Percentiles rank a stretch among this genome's conserved stretches.
Conservation (phyloP, 1,139 yeast genomes). For the Nakaseomyces sp. region DNA sequence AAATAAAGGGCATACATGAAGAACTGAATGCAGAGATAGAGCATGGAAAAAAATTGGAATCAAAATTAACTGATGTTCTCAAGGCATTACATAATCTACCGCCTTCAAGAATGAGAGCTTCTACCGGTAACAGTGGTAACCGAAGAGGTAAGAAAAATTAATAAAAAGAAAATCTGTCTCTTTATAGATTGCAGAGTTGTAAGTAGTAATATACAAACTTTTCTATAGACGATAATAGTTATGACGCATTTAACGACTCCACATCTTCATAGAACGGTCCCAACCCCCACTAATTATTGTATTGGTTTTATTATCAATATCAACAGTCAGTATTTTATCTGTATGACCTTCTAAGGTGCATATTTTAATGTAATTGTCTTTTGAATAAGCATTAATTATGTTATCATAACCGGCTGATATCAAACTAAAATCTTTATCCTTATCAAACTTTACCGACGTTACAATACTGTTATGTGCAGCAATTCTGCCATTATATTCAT, state of each 20-base stretch:
- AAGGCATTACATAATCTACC: slow-evolving; percentile 19
- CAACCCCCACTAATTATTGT: slow-evolving; percentile 63
- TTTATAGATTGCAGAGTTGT: background rate
- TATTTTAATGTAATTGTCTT: slow-evolving; percentile 63
- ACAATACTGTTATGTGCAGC: slow-evolving; percentile 74
- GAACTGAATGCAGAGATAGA: slow-evolving; percentile 26
- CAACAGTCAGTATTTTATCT: slow-evolving; percentile 70
- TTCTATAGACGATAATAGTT: background rate
- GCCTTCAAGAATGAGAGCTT: slow-evolving; percentile 20
- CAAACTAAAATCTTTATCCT: slow-evolving; percentile 42
- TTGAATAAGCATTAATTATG: slow-evolving; percentile 51
- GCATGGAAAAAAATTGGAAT: slow-evolving; percentile 11
- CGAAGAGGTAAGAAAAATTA: slow-evolving; percentile 7
- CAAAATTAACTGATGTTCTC: slow-evolving; percentile 14
- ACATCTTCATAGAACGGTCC: slow-evolving; percentile 69
- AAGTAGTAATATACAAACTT: background rate
- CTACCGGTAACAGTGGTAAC: slow-evolving; percentile 10
- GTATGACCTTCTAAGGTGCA: slow-evolving; percentile 51
- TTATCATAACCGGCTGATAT: slow-evolving; percentile 68
- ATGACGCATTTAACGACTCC: slow-evolving; percentile 31
- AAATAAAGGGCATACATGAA: slow-evolving; percentile 26
- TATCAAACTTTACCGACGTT: slow-evolving; percentile 53
- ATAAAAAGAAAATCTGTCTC: background rate
- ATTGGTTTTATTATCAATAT: slow-evolving; percentile 39
- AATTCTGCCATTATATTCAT: slow-evolving; percentile 40